Conservation (phyloP, 345 rosid species). For the Combretum micranthum region DNA sequence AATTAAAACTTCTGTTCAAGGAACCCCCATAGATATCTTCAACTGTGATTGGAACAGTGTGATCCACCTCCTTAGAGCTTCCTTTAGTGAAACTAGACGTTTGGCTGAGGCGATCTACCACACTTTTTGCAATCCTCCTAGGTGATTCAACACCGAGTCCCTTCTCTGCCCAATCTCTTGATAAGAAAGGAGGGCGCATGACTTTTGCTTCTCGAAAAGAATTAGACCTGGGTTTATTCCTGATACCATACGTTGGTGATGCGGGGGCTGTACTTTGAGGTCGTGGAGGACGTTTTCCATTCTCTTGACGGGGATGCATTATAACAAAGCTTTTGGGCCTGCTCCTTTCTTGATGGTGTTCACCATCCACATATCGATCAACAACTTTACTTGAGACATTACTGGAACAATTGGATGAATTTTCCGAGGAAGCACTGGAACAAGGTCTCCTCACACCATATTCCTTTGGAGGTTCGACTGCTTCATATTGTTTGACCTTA, state of each 20-base stretch:
- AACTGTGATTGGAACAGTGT: conserved; percentile 59
- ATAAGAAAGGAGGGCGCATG: conserved; percentile 32
- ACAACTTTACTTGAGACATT: conserved; percentile 68
- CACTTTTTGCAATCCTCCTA: conserved; percentile 72
- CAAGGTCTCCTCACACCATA: conserved; percentile 24
- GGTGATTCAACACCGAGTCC: conserved; percentile 71
- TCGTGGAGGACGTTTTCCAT: conserved; percentile 61
- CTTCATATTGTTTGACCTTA: conserved; percentile 42
- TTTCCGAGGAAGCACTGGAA: conserved; percentile 43
- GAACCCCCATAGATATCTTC: conserved; percentile 72
- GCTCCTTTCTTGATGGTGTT: conserved; percentile 59
- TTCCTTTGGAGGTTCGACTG: conserved; percentile 16
- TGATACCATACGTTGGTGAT: conserved; percentile 50
- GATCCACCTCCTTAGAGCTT: conserved; percentile 33
- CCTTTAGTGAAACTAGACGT: conserved; percentile 37
- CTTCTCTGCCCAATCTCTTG: conserved; percentile 61
- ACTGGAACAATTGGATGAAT: conserved; percentile 64
- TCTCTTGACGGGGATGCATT: conserved; percentile 30
- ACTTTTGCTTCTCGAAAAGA: conserved; percentile 71
- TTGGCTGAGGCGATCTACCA: conserved; percentile 77
- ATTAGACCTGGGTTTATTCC: conserved; percentile 48
- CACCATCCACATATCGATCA: conserved; percentile 95
- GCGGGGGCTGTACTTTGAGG: conserved; percentile 53
- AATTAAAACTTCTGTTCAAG: conserved; percentile 31
- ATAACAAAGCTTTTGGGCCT: conserved; percentile 35